Base-by-base conservation (phyloP, 331 rosid species). In the Malus hybrid region DNA sequence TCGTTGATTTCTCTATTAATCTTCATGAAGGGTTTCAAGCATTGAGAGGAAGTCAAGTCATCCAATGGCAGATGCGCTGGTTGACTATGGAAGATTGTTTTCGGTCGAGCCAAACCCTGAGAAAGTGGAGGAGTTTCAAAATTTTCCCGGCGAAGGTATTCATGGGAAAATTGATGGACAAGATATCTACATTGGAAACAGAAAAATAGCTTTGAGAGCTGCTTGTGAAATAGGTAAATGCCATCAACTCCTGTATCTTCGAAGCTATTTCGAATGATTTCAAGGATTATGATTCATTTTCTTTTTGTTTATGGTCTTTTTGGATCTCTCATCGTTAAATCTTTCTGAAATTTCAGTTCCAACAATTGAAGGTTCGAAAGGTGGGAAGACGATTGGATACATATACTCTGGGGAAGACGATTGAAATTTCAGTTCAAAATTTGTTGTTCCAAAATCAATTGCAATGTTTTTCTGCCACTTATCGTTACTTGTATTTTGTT, bases 21-120 rank as follows among this genome's bases (percentile, higher is more conserved):
- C 57, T 7, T 52, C 61, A 79, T 79, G 34, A 72, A 93, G 99
- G 97, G 96, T 90, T 63, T 85, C 99, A 71, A 87, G 99, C 74
- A 78, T 94, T 24, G 99, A 94, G 88, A 90, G 93, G 83, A 94
- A 94, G 84, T 86, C 99, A 55, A 91, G 99, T 56, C 99, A 94
- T 86, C 99, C 99, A 75, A 82, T 92, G 93, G 96, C 97, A 4
- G 84, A 83, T 15, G 93, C 99, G 10, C 81, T 94, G 62, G 80
- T 92, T 46, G 90, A 82, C 69, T 79, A 92, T 10, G 99, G 88
- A 77, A 90, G 87, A 86, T 85, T 88, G 11, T 85, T 76, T 55
- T 85, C 86, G 0, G 70, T 92, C 53, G 89, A 86, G 73, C 87
- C 90, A 50, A 87, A 87, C 48, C 90, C 97, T 6, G 97, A 94